These are phyloP conservation scores for Castanospermum australe DNA, from an alignment of 306 rosid genomes.

Conservation along the genomic window DNA sequence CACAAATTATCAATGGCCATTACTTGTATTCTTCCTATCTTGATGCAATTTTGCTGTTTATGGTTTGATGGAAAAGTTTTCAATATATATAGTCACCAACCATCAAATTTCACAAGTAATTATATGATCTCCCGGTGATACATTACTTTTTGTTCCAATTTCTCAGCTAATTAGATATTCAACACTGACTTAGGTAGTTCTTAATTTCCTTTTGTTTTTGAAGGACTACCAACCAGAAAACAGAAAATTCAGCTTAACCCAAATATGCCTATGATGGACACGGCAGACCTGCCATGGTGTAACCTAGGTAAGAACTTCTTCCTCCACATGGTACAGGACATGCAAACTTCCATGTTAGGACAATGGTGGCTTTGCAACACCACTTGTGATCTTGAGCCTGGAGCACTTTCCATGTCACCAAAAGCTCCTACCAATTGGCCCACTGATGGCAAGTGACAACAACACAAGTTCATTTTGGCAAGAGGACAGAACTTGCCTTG, in stretches of 20 bases:
- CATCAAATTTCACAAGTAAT: no score
- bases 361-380: constrained; percentile 23
- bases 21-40: no score
- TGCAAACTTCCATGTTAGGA: neutral
- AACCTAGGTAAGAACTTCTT: neutral
- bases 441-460: neutral
- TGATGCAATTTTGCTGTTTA: no score
- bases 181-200: no score
- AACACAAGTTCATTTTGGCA: neutral
- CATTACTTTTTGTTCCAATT: no score
- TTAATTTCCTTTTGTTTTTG: neutral
- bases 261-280: neutral
- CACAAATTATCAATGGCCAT: no score
- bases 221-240: neutral
- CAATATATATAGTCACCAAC: no score
- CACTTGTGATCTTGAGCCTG: constrained; percentile 8
- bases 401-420: neutral
- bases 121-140: no score
- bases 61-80: no score
- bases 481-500: neutral
- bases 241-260: neutral
- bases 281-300: neutral
- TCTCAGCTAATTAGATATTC: no score
- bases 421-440: constrained; percentile 3
- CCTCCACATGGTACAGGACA: neutral